phyloP scores from a whole-genome alignment of 352 stramenopile species.

The Peronospora destructor region DNA sequence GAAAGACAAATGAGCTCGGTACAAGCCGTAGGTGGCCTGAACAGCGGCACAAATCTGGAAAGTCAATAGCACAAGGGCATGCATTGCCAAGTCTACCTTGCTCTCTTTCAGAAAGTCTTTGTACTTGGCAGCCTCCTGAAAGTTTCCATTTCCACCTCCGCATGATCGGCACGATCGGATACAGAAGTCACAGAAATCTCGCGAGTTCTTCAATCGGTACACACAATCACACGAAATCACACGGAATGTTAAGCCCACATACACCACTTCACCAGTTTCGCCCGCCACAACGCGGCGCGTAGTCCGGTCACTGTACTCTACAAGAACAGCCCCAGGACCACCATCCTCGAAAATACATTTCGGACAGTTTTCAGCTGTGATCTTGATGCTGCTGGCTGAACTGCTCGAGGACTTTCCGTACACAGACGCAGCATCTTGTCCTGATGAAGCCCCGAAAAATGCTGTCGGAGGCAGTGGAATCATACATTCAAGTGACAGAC shows the following conservation, averaged over 20 bases:
- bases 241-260: conserved; percentile 71
- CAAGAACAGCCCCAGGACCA: conserved; percentile 58
- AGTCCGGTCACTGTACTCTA: conserved; percentile 50
- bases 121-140: conserved; percentile 66
- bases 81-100: conserved; percentile 46
- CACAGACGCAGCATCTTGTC: conserved; percentile 37
- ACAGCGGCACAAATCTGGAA: conserved; percentile 43
- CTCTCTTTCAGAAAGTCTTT: conserved; percentile 64
- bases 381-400: conserved; percentile 20
- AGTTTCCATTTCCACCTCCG: conserved; percentile 70
- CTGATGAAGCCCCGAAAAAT: conserved; percentile 58
- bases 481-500: conserved; percentile 51
- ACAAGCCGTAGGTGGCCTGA: conserved; percentile 38
- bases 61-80: conserved; percentile 45
- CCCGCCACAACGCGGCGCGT: conserved; percentile 39
- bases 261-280: conserved; percentile 44
- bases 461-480: conserved; percentile 57
- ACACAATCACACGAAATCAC: conserved; percentile 82
- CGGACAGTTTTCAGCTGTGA: conserved; percentile 74
- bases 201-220: conserved; percentile 51
- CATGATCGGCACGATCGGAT: conserved; percentile 62
- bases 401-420: conserved; percentile 31
- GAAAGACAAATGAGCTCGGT: conserved; percentile 46
- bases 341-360: conserved; percentile 80
- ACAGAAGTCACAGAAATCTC: conserved; percentile 74